Evolutionary conservation across 441 rosid genomes (phyloP).

Genomic region (Brassica balearica): DNA sequence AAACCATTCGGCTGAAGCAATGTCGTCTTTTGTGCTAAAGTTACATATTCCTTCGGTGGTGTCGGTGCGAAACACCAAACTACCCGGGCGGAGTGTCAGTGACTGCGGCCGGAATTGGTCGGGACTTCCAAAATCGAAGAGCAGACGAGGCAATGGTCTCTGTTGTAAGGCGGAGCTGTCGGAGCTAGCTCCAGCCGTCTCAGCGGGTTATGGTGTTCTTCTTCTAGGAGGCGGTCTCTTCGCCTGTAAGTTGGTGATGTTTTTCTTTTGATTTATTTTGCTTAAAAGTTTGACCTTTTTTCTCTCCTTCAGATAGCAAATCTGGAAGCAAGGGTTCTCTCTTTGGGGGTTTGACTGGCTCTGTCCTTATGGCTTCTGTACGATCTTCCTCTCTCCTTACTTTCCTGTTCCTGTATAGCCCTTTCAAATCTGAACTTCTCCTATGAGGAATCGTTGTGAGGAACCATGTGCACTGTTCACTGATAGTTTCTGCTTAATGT

Average conservation of each 20-base stretch:
- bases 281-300: slow-evolving; percentile 15
- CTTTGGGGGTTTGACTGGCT: slow-evolving; percentile 80
- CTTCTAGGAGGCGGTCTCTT: slow-evolving; percentile 82
- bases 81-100: slow-evolving; percentile 27
- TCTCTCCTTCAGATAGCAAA: slow-evolving; percentile 47
- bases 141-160: slow-evolving; percentile 37
- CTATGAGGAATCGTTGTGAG: slow-evolving; percentile 13
- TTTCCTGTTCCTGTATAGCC: neutral
- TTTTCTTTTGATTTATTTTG: slow-evolving; percentile 11
- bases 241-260: slow-evolving; percentile 58
- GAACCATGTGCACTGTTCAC: slow-evolving; percentile 25
- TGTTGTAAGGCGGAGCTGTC: slow-evolving; percentile 62
- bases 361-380: slow-evolving; percentile 77
- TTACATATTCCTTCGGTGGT: slow-evolving; percentile 33
- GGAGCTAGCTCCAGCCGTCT: slow-evolving; percentile 67
- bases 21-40: slow-evolving; percentile 41
- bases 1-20: slow-evolving; percentile 21
- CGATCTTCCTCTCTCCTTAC: slow-evolving; percentile 17
- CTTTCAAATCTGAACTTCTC: slow-evolving; percentile 6
- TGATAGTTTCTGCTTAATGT: slow-evolving; percentile 7
- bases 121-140: slow-evolving; percentile 26
- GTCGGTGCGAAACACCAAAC: slow-evolving; percentile 30
- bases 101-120: slow-evolving; percentile 28
- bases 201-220: slow-evolving; percentile 70
- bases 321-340: slow-evolving; percentile 87